phyloP scores from a whole-genome alignment of 179 eudicot species.

The Nepenthes alata region DNA sequence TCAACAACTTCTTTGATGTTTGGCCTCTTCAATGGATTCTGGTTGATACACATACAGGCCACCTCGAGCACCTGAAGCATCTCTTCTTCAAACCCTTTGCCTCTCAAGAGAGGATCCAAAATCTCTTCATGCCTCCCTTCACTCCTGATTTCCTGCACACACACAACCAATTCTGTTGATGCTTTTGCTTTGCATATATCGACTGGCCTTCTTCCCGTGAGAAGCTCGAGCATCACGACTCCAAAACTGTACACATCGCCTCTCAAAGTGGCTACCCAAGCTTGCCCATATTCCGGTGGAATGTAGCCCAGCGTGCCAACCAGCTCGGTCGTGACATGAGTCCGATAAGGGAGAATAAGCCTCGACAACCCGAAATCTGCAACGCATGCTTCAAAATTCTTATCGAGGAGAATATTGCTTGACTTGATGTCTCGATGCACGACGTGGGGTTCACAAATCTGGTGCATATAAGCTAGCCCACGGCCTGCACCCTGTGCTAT shows the following conservation, averaged over 20 bases:
- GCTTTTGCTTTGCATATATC: constrained; percentile 59
- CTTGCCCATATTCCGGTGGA: constrained; percentile 89
- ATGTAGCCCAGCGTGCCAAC: constrained; percentile 94
- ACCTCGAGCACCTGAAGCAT: constrained; percentile 72
- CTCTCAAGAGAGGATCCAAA: constrained; percentile 56
- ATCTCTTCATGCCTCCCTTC: constrained; percentile 63
- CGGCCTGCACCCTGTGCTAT: constrained; percentile 62
- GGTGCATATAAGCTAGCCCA: constrained; percentile 91
- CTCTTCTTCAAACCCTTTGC: constrained; percentile 65
- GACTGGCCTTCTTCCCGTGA: constrained; percentile 77
- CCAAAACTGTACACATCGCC: constrained; percentile 96
- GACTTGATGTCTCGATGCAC: constrained; percentile 94
- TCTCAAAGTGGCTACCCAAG: constrained; percentile 85
- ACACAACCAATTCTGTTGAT: constrained; percentile 67
- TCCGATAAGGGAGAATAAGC: constrained; percentile 61
- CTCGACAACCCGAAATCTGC: constrained; percentile 93
- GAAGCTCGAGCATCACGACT: constrained; percentile 77
- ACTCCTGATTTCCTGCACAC: constrained; percentile 63
- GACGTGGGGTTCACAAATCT: constrained; percentile 80
- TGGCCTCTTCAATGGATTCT: constrained; percentile 71
- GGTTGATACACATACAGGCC: constrained; percentile 73
- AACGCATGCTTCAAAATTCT: constrained; percentile 69
- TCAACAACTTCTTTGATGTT: constrained; percentile 71
- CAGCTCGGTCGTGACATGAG: constrained; percentile 89
- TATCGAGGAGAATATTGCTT: constrained; percentile 83